A percentile compares a stretch with the other conserved stretches of the same genome.
These are phyloP conservation scores for Thelephora terrestris DNA, from an alignment of 1,284 basidiomycete genomes.

Conservation along the genomic window DNA sequence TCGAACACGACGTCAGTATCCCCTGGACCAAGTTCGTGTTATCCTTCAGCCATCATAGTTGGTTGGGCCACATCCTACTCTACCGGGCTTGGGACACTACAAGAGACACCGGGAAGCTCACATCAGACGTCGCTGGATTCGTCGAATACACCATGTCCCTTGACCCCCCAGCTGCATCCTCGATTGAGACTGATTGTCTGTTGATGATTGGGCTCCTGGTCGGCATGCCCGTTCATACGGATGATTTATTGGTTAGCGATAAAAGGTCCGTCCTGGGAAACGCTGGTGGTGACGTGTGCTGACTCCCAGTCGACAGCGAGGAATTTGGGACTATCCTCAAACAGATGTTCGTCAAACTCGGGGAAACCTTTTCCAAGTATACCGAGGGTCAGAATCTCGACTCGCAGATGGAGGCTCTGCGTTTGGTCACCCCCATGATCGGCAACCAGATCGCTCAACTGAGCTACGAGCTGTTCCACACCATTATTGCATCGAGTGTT, in stretches of 20 bases:
- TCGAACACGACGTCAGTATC: not conserved
- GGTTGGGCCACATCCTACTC: not conserved
- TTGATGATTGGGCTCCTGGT: not conserved
- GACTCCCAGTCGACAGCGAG: too few relatives aligned
- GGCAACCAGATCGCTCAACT: not conserved
- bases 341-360: too few relatives aligned
- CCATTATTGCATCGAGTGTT: not conserved
- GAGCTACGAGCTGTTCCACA: not conserved
- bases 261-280: not conserved
- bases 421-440: too few relatives aligned
- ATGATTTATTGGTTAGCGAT: not conserved
- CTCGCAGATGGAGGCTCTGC: too few relatives aligned
- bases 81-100: not conserved
- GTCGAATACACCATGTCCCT: too few relatives aligned
- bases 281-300: too few relatives aligned
- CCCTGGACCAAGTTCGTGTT: not conserved
- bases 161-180: not conserved
- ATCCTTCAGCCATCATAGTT: not conserved
- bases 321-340: too few relatives aligned
- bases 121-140: not conserved
- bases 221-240: not conserved
- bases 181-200: not conserved
- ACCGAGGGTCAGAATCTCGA: too few relatives aligned
- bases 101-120: not conserved
- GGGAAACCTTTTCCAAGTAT: too few relatives aligned